A percentile compares a stretch with the other conserved stretches of the same genome.
These are phyloP conservation scores for Jatropha podagrica DNA, from an alignment of 441 rosid species.

Conservation along the genomic window DNA sequence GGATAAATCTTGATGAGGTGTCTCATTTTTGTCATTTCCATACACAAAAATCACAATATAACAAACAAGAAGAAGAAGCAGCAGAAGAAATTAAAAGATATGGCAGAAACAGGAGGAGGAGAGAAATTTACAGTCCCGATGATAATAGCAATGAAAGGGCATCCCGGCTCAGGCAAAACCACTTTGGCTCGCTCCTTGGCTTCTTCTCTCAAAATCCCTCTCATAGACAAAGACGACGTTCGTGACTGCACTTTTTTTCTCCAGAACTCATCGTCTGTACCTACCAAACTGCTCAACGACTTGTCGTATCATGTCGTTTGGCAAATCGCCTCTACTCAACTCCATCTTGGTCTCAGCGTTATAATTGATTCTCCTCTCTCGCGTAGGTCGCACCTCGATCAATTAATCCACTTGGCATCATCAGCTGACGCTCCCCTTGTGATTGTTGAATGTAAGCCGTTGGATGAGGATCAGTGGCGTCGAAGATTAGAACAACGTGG, in stretches of 20 bases:
- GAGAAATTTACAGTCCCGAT: conserved; percentile 13
- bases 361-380: conserved; percentile 65
- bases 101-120: background rate
- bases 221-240: conserved; percentile 70
- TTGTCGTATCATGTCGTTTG: conserved; percentile 44
- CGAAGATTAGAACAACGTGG: conserved; percentile 50
- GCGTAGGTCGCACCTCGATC: conserved; percentile 42
- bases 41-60: too few species aligned
- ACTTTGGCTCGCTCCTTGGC: conserved; percentile 52
- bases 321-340: conserved; percentile 52
- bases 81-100: too few species aligned
- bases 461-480: conserved; percentile 50
- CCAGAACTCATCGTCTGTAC: conserved; percentile 24
- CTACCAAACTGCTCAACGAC: conserved; percentile 48
- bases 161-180: conserved; percentile 65
- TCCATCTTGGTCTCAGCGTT: conserved; percentile 50
- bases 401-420: conserved; percentile 35
- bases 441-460: conserved; percentile 54
- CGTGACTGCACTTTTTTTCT: conserved; percentile 51
- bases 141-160: conserved; percentile 71
- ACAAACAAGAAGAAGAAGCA: too few species aligned
- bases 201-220: conserved; percentile 52
- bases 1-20: too few species aligned
- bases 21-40: too few species aligned
- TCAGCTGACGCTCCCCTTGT: conserved; percentile 35